Evolutionary conservation across 108 stramenopile genomes (phyloP).

Genomic region (Nitzschia palea): DNA sequence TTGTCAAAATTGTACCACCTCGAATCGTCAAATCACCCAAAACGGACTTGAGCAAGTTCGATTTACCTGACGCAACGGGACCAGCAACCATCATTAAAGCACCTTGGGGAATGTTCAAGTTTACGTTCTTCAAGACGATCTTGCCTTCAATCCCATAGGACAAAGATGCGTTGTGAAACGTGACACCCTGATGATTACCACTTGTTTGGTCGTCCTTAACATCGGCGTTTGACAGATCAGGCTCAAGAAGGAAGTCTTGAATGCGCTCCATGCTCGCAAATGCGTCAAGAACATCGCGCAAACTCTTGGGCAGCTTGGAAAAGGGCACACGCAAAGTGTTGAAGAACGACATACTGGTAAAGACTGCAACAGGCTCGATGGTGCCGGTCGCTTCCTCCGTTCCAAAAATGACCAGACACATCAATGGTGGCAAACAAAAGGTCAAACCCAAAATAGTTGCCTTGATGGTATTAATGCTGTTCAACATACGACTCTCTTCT

Average conservation of each 20-base stretch:
- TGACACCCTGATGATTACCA: neutral
- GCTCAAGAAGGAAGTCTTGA: constrained; percentile 65
- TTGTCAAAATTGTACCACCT: constrained; percentile 60
- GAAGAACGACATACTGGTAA: constrained; percentile 64
- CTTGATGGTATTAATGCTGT: constrained; percentile 70
- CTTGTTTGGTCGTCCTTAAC: constrained; percentile 44
- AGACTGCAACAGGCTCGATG: constrained; percentile 82
- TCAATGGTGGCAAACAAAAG: too few species aligned
- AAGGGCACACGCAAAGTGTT: constrained; percentile 87
- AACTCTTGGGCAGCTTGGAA: constrained; percentile 89
- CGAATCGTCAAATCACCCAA: constrained; percentile 84
- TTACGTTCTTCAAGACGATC: constrained; percentile 57
- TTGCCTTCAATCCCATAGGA: constrained; percentile 5
- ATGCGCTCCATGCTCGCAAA: constrained; percentile 70
- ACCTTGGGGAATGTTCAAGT: constrained; percentile 64
- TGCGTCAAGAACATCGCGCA: constrained; percentile 77
- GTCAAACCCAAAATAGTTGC: constrained; percentile 82
- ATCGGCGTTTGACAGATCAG: constrained; percentile 63
- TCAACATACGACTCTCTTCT: constrained; percentile 74
- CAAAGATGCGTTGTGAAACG: constrained; percentile 54
- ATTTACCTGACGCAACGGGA: constrained; percentile 90
- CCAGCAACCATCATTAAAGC: constrained; percentile 90
- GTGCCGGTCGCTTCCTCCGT: too few species aligned
- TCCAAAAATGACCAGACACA: too few species aligned
- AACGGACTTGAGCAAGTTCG: constrained; percentile 82